phyloP scores from a whole-genome alignment of 805 yeast species.

The Wickerhamiella musiphila region DNA sequence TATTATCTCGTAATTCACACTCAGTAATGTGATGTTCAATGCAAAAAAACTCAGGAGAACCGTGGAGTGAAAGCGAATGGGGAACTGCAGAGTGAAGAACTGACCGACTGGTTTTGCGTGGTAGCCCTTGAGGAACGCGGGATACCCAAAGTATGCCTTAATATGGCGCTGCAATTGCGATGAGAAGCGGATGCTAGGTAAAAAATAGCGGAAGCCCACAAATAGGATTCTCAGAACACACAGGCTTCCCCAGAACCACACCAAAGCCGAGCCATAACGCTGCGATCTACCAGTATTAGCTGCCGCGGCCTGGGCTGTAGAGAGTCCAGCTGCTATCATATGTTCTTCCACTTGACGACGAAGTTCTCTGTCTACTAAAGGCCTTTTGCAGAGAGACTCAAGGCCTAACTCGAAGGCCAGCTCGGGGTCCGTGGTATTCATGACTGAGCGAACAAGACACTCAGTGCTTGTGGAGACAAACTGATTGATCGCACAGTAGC shows the following conservation, averaged over 20 bases:
- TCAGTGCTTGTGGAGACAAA: conserved; percentile 5
- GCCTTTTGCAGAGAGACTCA: conserved; percentile 3
- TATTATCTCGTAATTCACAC: conserved; percentile 6
- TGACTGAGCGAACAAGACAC: conserved; percentile 7
- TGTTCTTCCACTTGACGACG: background rate
- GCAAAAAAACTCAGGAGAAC: conserved; percentile 20
- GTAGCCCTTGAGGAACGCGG: conserved; percentile 3
- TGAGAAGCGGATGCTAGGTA: background rate
- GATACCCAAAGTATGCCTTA: conserved; percentile 4
- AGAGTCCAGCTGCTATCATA: conserved; percentile 2
- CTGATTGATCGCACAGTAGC: conserved; percentile 7
- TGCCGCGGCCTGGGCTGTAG: conserved; percentile 8
- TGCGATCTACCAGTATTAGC: conserved; percentile 4
- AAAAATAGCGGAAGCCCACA: background rate
- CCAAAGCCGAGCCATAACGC: conserved; percentile 7
- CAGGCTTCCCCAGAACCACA: conserved; percentile 6
- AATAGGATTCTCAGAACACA: conserved; percentile 1
- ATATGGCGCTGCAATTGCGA: background rate
- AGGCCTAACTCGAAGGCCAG: conserved; percentile 1
- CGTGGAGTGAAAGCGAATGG: conserved; percentile 23
- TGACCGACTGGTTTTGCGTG: conserved; percentile 4
- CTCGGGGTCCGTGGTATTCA: conserved; percentile 6
- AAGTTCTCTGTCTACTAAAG: background rate
- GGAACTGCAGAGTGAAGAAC: conserved; percentile 14
- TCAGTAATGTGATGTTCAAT: conserved; percentile 18